These are phyloP conservation scores for Saccharomyces cerevisiae DNA, from an alignment of 805 yeast species.

Conservation along the genomic window DNA sequence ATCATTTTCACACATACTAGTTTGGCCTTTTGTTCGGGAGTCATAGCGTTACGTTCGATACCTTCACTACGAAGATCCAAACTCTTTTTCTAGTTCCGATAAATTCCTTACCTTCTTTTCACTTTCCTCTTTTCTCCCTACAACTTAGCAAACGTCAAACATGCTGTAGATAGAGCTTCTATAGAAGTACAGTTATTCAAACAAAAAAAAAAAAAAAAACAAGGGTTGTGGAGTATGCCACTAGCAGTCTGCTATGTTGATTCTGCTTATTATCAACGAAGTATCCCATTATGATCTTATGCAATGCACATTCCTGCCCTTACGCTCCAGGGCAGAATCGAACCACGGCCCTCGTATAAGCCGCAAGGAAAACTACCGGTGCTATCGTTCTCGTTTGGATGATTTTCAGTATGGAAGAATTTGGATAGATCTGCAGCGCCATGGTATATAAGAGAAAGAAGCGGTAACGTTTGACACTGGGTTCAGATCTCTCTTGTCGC, in stretches of 20 bases:
- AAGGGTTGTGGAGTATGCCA: neutral
- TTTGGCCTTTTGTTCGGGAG: conserved; percentile 28
- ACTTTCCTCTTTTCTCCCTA: neutral
- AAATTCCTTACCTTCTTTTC: neutral
- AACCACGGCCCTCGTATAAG: neutral
- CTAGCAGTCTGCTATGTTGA: neutral
- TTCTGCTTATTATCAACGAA: neutral
- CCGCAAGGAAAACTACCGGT: neutral
- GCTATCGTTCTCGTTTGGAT: neutral
- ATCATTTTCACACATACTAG: conserved; percentile 22
- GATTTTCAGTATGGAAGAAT: neutral
- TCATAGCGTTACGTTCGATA: conserved; percentile 9
- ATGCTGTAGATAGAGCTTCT: neutral
- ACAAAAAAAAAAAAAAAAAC: neutral
- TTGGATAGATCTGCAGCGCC: neutral
- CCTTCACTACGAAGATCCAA: neutral
- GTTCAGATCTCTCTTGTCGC: neutral
- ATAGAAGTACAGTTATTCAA: neutral
- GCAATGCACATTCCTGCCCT: neutral
- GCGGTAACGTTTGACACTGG: neutral
- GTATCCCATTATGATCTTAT: neutral
- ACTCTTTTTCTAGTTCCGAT: neutral
- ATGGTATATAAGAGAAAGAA: neutral
- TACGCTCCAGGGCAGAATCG: neutral
- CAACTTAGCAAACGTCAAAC: neutral